Conservation (phyloP, 1,139 yeast genomes). For the Hyphopichia pseudoburtonii region DNA sequence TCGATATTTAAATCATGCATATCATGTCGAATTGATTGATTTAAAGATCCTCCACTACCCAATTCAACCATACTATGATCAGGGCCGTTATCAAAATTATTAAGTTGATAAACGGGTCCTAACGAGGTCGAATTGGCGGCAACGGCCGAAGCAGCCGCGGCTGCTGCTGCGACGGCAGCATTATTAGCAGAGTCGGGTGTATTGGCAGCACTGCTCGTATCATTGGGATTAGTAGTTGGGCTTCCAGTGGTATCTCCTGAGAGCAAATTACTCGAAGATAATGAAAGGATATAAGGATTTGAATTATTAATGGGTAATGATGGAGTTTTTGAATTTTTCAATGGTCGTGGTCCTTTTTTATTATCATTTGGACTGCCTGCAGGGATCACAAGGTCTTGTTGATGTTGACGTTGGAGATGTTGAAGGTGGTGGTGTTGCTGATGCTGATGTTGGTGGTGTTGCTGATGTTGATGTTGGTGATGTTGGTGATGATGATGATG, state of each 20-base stretch:
- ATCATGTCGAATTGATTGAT: constrained; percentile 2
- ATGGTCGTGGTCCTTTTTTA: not conserved
- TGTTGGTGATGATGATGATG: not conserved
- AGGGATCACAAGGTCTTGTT: constrained; percentile 2
- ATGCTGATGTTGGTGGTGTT: not conserved
- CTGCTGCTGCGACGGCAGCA: too few relatives aligned
- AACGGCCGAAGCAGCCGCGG: too few relatives aligned
- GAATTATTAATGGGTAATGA: constrained; percentile 3
- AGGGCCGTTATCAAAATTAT: constrained; percentile 1
- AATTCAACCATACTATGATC: constrained; percentile 2
- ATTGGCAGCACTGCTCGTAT: not conserved
- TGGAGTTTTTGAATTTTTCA: constrained; percentile 5
- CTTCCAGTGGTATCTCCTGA: not conserved
- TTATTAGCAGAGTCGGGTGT: not conserved
- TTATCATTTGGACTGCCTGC: not conserved
- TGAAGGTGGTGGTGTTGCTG: constrained; percentile 4
- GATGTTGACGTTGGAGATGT: constrained; percentile 5
- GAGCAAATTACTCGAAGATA: constrained; percentile 1
- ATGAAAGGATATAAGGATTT: constrained; percentile 3
- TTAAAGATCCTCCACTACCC: too few relatives aligned
- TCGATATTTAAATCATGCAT: constrained; percentile 1
- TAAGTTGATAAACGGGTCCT: constrained; percentile 1
- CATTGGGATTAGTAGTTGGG: not conserved
- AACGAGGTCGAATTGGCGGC: not conserved
- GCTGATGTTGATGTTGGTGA: not conserved